Conservation (phyloP, 2,329 filamentous ascomycete species). For the Epicoccum nigrum region DNA sequence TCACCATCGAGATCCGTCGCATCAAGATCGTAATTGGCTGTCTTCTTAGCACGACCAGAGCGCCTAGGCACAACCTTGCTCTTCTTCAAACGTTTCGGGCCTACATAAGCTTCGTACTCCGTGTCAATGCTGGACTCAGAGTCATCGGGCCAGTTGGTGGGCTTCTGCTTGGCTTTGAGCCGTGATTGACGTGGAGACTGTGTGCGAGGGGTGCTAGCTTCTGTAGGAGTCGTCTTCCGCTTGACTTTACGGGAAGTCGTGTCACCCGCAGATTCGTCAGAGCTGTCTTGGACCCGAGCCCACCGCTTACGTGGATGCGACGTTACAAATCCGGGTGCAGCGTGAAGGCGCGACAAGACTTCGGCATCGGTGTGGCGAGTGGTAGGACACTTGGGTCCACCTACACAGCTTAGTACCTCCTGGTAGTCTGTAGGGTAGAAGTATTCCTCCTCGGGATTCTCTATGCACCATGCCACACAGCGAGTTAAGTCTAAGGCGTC, state of each 20-base stretch:
- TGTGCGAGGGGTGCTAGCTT: too few species aligned
- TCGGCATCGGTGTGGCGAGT: neutral
- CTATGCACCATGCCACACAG: slow-evolving; percentile 27
- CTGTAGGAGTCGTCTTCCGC: too few species aligned
- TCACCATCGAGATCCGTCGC: neutral
- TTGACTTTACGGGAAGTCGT: neutral
- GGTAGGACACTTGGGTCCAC: neutral
- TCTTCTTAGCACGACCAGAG: neutral
- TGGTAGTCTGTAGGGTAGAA: slow-evolving; percentile 33
- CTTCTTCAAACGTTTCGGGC: slow-evolving; percentile 1
- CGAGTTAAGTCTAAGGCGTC: slow-evolving; percentile 40
- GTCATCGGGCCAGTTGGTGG: neutral
- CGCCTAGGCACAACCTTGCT: neutral
- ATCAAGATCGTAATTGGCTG: neutral
- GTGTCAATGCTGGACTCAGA: neutral
- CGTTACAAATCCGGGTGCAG: too few species aligned
- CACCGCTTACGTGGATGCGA: too few species aligned
- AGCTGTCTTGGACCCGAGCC: neutral
- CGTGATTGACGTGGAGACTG: too few species aligned
- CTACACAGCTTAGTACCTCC: neutral
- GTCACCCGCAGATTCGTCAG: neutral
- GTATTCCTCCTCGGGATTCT: slow-evolving; percentile 28
- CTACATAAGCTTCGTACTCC: slow-evolving; percentile 2
- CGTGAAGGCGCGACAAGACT: neutral
- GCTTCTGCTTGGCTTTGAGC: neutral